Base-by-base conservation (phyloP, 805 yeast genomes). In the Starmerella apis region DNA sequence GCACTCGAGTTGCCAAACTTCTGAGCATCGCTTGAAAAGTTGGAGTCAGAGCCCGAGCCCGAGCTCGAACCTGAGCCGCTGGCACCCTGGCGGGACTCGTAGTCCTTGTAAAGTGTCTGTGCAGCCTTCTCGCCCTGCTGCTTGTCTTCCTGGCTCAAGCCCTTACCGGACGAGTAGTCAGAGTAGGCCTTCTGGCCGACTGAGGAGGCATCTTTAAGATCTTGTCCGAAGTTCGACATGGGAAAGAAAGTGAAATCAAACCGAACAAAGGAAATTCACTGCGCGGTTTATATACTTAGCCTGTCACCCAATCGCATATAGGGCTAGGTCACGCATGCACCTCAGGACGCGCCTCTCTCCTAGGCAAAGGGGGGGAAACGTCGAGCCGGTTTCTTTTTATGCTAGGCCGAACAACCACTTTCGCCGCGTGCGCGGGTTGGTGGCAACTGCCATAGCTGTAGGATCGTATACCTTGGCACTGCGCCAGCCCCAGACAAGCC, bases 401-500 rank as follows among this genome's bases (percentile, higher is more conserved):
- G 46, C 25, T 13, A 46, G 35, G 14, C 52, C 50, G 20, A 53
- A 57, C 18, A 57, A 50, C 59, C 59, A 57, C 13, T 46, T 44
- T 22, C 55, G 48, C n/a, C 61, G 54, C 11, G 49, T 28, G 19
- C 47, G 43, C n/a, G 56, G 55, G 33, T 47, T 53, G 8, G 53
- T 50, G 16, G 54, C 48, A 10, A 51, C 33, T 1, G 45, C 42
- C 20, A 28, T 42, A 6, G 20, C 25, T 9, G 51, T n/a, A 4
- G 61, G 61, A 25, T 56, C 60, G 46, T 50, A 57, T 3, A 54
- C 57, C 20, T 42, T 32, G 10, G 87, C 87, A 5, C 83, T 86
- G 20, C 71, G 61, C 84, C 92, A 83, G 41, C 85, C 80, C 67
- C 77, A 81, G 43, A 74, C 72, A 70, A 85, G 84, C 5, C 95